phyloP scores from a whole-genome alignment of 805 yeast genomes.

The Teunomyces tritomae region DNA sequence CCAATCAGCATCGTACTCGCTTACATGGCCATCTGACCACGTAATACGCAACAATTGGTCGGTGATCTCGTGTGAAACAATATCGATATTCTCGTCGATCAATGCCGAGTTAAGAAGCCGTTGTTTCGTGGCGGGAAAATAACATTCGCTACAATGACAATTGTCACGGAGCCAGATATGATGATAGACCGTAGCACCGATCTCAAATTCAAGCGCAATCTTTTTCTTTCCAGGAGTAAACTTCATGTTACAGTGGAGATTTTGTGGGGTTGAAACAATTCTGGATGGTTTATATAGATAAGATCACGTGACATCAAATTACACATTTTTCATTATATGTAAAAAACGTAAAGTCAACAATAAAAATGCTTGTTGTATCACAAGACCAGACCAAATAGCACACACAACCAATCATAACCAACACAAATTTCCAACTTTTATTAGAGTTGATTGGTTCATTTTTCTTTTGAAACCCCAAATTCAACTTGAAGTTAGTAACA shows the following conservation, averaged over 20 bases:
- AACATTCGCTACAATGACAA: constrained; percentile 58
- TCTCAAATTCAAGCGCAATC: neutral
- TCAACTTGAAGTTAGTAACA: too few species aligned
- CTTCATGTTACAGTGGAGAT: neutral
- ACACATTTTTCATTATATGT: too few species aligned
- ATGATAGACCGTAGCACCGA: constrained; percentile 22
- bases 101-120: constrained; percentile 54
- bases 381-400: neutral
- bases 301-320: neutral
- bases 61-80: constrained; percentile 14
- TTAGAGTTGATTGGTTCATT: too few species aligned
- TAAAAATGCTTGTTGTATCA: neutral
- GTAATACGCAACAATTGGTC: constrained; percentile 15
- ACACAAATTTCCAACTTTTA: too few species aligned
- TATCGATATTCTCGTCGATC: constrained; percentile 24
- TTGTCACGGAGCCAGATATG: constrained; percentile 64
- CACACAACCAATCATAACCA: too few species aligned
- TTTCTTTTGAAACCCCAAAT: too few species aligned
- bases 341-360: too few species aligned
- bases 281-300: neutral
- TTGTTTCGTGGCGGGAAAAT: constrained; percentile 56
- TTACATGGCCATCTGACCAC: constrained; percentile 44
- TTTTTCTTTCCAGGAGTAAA: neutral
- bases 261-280: constrained; percentile 1
- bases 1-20: constrained; percentile 42